Base-by-base conservation (phyloP, 2,329 filamentous ascomycete species). In the Chaetothyriales sp. region DNA sequence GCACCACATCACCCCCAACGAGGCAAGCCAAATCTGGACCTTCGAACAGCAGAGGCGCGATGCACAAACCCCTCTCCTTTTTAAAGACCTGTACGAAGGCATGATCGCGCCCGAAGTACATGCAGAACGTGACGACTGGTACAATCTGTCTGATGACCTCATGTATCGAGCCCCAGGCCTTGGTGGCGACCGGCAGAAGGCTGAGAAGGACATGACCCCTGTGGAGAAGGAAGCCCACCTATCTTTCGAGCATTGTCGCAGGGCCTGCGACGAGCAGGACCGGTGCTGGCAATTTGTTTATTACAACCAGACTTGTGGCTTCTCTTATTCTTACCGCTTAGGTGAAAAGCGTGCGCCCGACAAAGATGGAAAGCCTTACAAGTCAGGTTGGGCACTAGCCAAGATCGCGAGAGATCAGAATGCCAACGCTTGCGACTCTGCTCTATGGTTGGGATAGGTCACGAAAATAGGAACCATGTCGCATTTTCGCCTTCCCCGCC, bases 1-100 rank as follows among this genome's bases (percentile, higher is more conserved):
- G 73, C 75, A 78, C 57, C 74, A 77, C 58, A 71, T 79, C 62
- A 70, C 71, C 46, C 67, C 74, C 7, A 70, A 75, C 56, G 76
- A 79, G 59, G 69, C 77, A 46, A 74, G 54, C 15, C 40, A 19
- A 44, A n/a, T 44, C 5, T 44, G 40, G 40, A 5, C 18, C 2
- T 44, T 44, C 7, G 40, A 25, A 25, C 22, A 25, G 40, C 5
- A n/a, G 3, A n/a, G 40, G 22, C 22, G 3, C 22, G 22, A 25
- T 4, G 22, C 37, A 43, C 9, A 43, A 10, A 9, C 9, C 10
- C 40, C 40, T n/a, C 3, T 44, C 7, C 18, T 44, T 5, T 4
- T 44, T 2, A 49, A 50, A 19, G 54, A 58, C 20, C 48, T 48
- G 13, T 58, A 56, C 43, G 54, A 58, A 15, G 50, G 50, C n/a